A percentile compares a stretch with the other conserved stretches of the same genome.
Conservation (phyloP, 2,329 filamentous ascomycete genomes). For the Grosmannia penicillata region DNA sequence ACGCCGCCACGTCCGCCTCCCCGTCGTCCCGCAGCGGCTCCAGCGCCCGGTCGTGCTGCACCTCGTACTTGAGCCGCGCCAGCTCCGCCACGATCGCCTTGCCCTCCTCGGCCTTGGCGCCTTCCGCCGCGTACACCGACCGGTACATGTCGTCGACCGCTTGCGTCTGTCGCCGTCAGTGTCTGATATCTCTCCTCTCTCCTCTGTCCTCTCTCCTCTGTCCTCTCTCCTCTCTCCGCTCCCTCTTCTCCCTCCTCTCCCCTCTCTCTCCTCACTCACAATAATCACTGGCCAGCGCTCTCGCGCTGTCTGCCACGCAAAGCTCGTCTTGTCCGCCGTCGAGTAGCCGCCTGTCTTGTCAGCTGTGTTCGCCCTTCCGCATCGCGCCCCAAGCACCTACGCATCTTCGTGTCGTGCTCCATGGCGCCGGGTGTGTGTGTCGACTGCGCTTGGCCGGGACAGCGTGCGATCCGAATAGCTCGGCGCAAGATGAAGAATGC, state of each 20-base stretch:
- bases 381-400: conserved; percentile 29
- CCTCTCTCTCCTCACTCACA: conserved; percentile 29
- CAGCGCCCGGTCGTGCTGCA: conserved; percentile 74
- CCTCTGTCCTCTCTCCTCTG: too few relatives aligned
- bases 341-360: conserved; percentile 50
- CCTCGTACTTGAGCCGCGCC: conserved; percentile 78
- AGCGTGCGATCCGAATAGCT: too few relatives aligned
- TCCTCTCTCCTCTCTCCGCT: too few relatives aligned
- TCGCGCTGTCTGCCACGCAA: conserved; percentile 71
- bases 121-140: conserved; percentile 45
- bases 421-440: too few relatives aligned
- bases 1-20: conserved; percentile 56
- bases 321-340: conserved; percentile 73
- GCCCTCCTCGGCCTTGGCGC: conserved; percentile 59
- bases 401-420: conserved; percentile 61
- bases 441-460: too few relatives aligned
- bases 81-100: conserved; percentile 73
- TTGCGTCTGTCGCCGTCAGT: conserved; percentile 46
- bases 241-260: too few relatives aligned
- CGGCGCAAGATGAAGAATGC: too few relatives aligned
- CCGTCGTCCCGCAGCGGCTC: conserved; percentile 61
- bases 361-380: neutral
- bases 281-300: conserved; percentile 91
- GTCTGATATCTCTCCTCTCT: neutral
- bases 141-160: conserved; percentile 92